These are phyloP conservation scores for Yarrowia galli DNA, from an alignment of 1,139 yeast species.

Conservation along the genomic window DNA sequence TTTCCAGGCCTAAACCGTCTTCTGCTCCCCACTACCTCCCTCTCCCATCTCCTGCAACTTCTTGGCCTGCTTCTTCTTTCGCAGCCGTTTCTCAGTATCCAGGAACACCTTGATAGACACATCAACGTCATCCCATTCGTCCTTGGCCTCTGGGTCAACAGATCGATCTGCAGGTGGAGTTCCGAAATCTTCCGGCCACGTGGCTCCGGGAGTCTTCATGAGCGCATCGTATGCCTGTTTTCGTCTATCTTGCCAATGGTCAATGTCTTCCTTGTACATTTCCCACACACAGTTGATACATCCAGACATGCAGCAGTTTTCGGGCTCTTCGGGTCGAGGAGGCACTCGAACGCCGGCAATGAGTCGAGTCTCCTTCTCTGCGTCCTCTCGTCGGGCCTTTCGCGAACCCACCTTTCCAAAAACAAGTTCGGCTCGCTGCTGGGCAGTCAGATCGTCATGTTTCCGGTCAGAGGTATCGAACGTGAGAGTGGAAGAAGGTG, in stretches of 20 bases:
- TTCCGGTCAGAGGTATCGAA: constrained; percentile 43
- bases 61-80: constrained; percentile 50
- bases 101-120: constrained; percentile 82
- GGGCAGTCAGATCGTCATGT: constrained; percentile 41
- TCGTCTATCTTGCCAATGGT: constrained; percentile 75
- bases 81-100: constrained; percentile 74
- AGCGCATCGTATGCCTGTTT: constrained; percentile 66
- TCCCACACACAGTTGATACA: constrained; percentile 98
- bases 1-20: not conserved
- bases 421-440: constrained; percentile 44
- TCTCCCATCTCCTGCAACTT: constrained; percentile 12
- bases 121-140: constrained; percentile 73
- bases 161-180: constrained; percentile 61
- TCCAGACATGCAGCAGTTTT: constrained; percentile 97
- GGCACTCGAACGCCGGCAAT: constrained; percentile 83
- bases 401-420: constrained; percentile 54
- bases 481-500: constrained; percentile 39
- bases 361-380: constrained; percentile 46
- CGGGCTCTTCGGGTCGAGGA: constrained; percentile 83
- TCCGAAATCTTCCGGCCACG: constrained; percentile 84
- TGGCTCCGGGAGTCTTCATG: constrained; percentile 47
- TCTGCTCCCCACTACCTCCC: not conserved
- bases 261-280: constrained; percentile 81
- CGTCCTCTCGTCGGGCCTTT: constrained; percentile 48
- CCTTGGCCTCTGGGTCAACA: constrained; percentile 42